Conservation (phyloP, 345 rosid species). For the Bretschneidera sinensis region DNA sequence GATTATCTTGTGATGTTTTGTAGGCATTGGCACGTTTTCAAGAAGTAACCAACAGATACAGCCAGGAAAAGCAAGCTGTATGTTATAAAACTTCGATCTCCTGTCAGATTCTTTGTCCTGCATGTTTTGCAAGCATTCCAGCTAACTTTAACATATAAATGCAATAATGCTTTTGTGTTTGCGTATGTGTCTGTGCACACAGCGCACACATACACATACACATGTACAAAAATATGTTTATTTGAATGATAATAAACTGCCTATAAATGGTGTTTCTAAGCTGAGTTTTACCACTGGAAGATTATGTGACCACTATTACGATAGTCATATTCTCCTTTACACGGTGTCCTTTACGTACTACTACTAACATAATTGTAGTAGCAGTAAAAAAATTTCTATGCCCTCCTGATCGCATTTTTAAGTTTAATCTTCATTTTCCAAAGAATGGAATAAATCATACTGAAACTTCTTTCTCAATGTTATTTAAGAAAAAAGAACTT, state of each 20-base stretch:
- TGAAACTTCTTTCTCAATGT: too few relatives aligned
- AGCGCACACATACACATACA: too few relatives aligned
- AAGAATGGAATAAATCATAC: too few relatives aligned
- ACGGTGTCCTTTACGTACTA: too few relatives aligned
- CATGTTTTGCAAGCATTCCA: neutral
- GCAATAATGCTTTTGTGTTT: too few relatives aligned
- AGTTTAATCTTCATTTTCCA: too few relatives aligned
- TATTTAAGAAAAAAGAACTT: too few relatives aligned
- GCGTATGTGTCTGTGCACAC: too few relatives aligned
- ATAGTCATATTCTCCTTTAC: neutral
- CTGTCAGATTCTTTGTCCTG: slow-evolving; percentile 2
- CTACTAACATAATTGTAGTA: too few relatives aligned
- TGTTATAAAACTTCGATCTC: slow-evolving; percentile 23
- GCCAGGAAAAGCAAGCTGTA: slow-evolving; percentile 89
- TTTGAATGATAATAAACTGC: too few relatives aligned
- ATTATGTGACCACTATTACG: neutral
- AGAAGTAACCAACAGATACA: slow-evolving; percentile 88
- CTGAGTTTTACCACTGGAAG: neutral
- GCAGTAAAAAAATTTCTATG: neutral
- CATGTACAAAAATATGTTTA: too few relatives aligned
- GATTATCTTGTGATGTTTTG: slow-evolving; percentile 23
- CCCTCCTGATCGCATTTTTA: too few relatives aligned
- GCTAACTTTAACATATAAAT: neutral
- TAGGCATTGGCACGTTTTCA: slow-evolving; percentile 96
- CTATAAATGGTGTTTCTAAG: neutral